phyloP scores from a whole-genome alignment of 352 stramenopile genomes.

The Phytophthora sp. region DNA sequence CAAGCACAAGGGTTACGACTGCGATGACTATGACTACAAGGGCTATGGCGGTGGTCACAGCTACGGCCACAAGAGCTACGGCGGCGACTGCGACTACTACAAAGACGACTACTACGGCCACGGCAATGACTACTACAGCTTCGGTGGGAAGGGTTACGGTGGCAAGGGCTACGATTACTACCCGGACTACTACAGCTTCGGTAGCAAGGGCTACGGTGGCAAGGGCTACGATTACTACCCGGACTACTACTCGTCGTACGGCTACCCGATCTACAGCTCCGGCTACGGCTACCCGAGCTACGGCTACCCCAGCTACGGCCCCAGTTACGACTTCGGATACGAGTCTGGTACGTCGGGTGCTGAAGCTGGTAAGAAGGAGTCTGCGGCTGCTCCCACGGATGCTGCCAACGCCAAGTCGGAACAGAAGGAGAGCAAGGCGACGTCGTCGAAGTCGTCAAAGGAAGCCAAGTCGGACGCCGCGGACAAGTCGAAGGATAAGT shows the following conservation, averaged over 20 bases:
- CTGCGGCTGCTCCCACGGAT: background rate
- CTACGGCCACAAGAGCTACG: background rate
- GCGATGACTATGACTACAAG: background rate
- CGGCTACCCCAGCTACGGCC: background rate
- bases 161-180: background rate
- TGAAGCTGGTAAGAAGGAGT: background rate
- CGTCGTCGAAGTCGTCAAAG: background rate
- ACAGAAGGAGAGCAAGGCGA: background rate
- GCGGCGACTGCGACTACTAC: background rate
- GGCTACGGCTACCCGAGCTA: background rate
- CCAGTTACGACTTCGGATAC: background rate
- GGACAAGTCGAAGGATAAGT: background rate
- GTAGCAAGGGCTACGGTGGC: background rate
- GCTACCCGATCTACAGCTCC: background rate
- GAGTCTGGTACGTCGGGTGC: background rate
- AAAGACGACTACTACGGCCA: constrained; percentile 2
- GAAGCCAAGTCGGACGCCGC: background rate
- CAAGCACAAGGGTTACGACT: background rate
- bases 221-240: constrained; percentile 6
- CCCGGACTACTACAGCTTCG: background rate
- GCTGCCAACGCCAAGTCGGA: background rate
- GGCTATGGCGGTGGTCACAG: background rate
- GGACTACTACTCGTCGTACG: constrained; percentile 5
- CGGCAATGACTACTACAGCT: background rate
- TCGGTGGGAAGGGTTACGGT: background rate